Percentiles rank a stretch among this genome's conserved stretches.
phyloP scores from a whole-genome alignment of 768 basidiomycete genomes.

The Amanita thiersii region DNA sequence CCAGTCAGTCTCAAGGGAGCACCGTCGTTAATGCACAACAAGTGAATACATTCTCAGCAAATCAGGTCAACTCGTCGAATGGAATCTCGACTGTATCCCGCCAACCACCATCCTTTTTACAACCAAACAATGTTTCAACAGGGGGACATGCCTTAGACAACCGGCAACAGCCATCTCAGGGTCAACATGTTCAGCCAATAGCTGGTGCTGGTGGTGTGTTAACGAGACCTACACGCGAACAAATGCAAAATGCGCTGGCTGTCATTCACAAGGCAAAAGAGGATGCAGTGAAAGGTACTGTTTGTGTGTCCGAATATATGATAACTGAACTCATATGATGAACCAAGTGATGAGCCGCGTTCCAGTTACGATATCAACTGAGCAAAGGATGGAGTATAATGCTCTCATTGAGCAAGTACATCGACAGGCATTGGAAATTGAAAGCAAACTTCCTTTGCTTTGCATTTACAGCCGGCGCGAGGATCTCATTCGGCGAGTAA shows the following conservation, averaged over 20 bases:
- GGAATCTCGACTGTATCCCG: too few species aligned
- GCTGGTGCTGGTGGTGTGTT: background rate
- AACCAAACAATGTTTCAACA: background rate
- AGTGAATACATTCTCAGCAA: slow-evolving; percentile 2
- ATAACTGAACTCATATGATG: background rate
- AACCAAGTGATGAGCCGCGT: slow-evolving; percentile 21
- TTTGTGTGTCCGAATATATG: slow-evolving; percentile 12
- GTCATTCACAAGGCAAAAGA: slow-evolving; percentile 24
- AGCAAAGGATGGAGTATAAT: slow-evolving; percentile 48
- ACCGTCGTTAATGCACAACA: background rate
- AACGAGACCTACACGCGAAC: slow-evolving; percentile 20
- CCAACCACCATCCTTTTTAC: background rate
- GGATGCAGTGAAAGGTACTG: slow-evolving; percentile 23
- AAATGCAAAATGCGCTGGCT: slow-evolving; percentile 20
- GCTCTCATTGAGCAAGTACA: slow-evolving; percentile 39
- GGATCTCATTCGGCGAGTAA: slow-evolving; percentile 37
- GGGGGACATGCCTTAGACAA: background rate
- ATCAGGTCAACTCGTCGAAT: too few species aligned
- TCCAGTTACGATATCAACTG: slow-evolving; percentile 35
- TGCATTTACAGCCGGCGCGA: slow-evolving; percentile 38
- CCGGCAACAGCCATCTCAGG: slow-evolving; percentile 1
- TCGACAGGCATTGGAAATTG: slow-evolving; percentile 38
- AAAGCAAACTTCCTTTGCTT: slow-evolving; percentile 41
- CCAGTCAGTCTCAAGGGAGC: background rate
- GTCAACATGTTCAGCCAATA: background rate